A percentile compares a stretch with the other conserved stretches of the same genome.
Conservation (phyloP, 2,329 filamentous ascomycete species). For the Myriosclerotinia duriaeana region DNA sequence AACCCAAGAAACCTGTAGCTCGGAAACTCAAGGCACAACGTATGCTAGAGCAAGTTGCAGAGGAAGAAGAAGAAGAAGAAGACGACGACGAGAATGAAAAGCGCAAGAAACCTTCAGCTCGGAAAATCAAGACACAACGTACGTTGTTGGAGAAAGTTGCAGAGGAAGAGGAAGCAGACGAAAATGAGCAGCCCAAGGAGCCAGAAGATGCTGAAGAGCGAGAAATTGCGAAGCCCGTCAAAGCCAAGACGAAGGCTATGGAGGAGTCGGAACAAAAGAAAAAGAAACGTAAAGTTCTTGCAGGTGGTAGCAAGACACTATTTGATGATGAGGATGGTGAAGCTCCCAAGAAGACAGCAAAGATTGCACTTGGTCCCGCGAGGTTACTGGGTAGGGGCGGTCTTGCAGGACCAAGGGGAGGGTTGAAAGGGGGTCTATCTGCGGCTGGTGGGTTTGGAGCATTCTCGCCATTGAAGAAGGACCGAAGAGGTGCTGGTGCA, state of each 20-base stretch:
- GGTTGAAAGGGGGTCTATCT: slow-evolving; percentile 33
- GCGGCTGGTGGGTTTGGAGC: slow-evolving; percentile 49
- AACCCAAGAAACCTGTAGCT: slow-evolving; percentile 22
- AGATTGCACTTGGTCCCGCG: slow-evolving; percentile 39
- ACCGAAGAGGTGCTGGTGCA: slow-evolving; percentile 61
- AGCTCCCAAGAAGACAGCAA: slow-evolving; percentile 42
- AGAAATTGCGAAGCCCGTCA: slow-evolving; percentile 25
- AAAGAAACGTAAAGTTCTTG: slow-evolving; percentile 73
- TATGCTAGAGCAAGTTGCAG: slow-evolving; percentile 43
- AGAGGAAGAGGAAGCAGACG: slow-evolving; percentile 42
- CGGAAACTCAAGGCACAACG: slow-evolving; percentile 7
- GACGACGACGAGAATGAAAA: slow-evolving; percentile 34
- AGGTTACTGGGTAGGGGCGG: slow-evolving; percentile 39
- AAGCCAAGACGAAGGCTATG: slow-evolving; percentile 24
- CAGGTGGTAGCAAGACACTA: slow-evolving; percentile 62
- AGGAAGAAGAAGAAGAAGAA: slow-evolving; percentile 45
- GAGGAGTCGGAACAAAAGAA: slow-evolving; percentile 43
- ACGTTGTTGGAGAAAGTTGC: slow-evolving; percentile 41
- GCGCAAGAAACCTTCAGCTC: slow-evolving; percentile 17
- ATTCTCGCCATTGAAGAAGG: slow-evolving; percentile 73
- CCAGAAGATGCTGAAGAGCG: slow-evolving; percentile 23
- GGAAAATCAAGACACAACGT: slow-evolving; percentile 5
- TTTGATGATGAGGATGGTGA: slow-evolving; percentile 70
- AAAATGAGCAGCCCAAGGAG: slow-evolving; percentile 41
- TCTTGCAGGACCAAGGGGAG: slow-evolving; percentile 34